phyloP scores from a whole-genome alignment of 1,284 basidiomycete species.

The Nidula niveotomentosa region DNA sequence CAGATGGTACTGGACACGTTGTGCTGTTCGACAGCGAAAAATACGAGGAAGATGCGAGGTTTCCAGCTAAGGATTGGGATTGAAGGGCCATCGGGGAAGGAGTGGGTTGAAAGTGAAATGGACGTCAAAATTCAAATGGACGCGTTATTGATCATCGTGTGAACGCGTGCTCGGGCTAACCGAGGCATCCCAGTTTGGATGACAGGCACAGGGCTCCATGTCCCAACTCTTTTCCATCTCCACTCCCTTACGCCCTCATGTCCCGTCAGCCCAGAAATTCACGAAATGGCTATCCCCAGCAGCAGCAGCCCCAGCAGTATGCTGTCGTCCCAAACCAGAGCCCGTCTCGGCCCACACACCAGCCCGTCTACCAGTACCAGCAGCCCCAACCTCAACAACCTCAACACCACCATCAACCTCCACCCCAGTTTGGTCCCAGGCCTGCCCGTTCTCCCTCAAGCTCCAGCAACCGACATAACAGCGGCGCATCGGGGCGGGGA shows the following conservation, averaged over 20 bases:
- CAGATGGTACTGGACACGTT: too few relatives aligned
- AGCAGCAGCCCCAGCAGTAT: constrained; percentile 28
- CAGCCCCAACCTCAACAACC: constrained; percentile 4
- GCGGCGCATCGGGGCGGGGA: constrained; percentile 39
- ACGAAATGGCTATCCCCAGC: constrained; percentile 26
- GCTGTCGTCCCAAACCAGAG: constrained; percentile 31
- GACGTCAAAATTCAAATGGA: too few relatives aligned
- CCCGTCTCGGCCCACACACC: constrained; percentile 14
- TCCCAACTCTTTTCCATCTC: not conserved
- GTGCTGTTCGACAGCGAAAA: too few relatives aligned
- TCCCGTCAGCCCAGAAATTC: constrained; percentile 25
- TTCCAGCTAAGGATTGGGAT: too few relatives aligned
- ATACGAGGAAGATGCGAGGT: too few relatives aligned
- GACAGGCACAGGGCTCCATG: too few relatives aligned
- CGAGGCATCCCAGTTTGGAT: too few relatives aligned
- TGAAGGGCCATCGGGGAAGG: too few relatives aligned
- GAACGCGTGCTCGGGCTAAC: too few relatives aligned
- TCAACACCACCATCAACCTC: constrained; percentile 3
- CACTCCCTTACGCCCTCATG: constrained; percentile 23
- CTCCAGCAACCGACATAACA: constrained; percentile 17
- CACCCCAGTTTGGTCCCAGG: constrained; percentile 17
- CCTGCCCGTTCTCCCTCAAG: constrained; percentile 22
- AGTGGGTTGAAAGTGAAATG: too few relatives aligned
- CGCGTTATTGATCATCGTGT: too few relatives aligned
- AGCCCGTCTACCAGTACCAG: constrained; percentile 15